Percentiles rank a stretch among this genome's conserved stretches.
These are phyloP conservation scores for Bryoerythrophyllum caledonicum DNA, from an alignment of 225 moss, liverwort and hornwort species.

Conservation along the genomic window DNA sequence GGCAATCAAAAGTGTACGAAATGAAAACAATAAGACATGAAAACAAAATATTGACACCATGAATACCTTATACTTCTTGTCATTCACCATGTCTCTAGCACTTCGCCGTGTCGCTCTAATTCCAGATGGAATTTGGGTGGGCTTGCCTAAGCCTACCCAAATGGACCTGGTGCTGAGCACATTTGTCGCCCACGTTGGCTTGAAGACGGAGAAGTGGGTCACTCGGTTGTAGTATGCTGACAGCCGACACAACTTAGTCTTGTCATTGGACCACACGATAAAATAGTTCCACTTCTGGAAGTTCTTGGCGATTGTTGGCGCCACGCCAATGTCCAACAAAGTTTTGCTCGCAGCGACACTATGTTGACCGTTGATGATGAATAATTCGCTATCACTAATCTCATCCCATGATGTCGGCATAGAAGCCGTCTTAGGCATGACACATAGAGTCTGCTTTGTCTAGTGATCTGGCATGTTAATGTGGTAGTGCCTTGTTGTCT, in stretches of 20 bases:
- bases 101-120: neutral
- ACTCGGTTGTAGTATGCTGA: neutral
- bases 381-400: neutral
- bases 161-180: neutral
- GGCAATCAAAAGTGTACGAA: rapidly evolving
- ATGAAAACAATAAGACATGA: neutral
- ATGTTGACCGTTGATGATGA: neutral
- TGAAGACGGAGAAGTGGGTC: neutral
- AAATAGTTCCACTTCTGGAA: neutral
- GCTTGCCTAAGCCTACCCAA: neutral
- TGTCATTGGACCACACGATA: neutral
- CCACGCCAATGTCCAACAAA: neutral
- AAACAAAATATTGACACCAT: neutral
- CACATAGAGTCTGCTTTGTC: neutral
- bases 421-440: neutral
- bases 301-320: neutral
- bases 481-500: neutral
- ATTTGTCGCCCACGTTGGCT: neutral
- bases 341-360: neutral
- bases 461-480: neutral
- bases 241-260: neutral
- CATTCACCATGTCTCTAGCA: neutral
- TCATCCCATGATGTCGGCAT: neutral
- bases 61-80: neutral
- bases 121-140: neutral